Conservation (phyloP, 2,329 filamentous ascomycete species). For the Exophiala lecanii-corni region DNA sequence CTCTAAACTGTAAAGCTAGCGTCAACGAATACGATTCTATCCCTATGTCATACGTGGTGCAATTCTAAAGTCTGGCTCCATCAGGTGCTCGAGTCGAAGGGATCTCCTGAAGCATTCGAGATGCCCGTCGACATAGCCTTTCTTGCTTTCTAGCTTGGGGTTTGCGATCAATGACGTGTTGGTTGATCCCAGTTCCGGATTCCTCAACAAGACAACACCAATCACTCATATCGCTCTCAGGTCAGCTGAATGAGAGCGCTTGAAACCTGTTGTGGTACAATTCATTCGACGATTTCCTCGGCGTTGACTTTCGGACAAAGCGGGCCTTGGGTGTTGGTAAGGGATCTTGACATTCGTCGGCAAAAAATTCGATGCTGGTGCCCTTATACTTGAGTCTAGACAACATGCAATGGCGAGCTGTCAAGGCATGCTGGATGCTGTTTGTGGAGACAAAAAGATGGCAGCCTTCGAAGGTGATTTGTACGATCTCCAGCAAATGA, state of each 20-base stretch:
- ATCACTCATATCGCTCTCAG: too few relatives aligned
- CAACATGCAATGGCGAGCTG: constrained; percentile 75
- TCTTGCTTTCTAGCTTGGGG: too few relatives aligned
- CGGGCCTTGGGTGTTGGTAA: neutral
- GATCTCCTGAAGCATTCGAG: too few relatives aligned
- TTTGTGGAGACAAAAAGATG: constrained; percentile 70
- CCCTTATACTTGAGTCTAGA: constrained; percentile 62
- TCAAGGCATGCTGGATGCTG: constrained; percentile 69
- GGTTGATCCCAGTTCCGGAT: too few relatives aligned
- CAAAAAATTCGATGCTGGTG: constrained; percentile 64
- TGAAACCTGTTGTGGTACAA: constrained; percentile 57
- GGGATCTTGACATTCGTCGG: constrained; percentile 65
- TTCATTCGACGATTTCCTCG: constrained; percentile 21
- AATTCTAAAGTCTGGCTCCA: too few relatives aligned
- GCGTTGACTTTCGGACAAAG: neutral
- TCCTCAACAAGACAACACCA: too few relatives aligned
- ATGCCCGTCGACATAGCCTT: too few relatives aligned
- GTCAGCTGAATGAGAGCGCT: constrained; percentile 42
- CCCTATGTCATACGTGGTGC: too few relatives aligned
- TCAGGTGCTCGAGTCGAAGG: too few relatives aligned
- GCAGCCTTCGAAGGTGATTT: constrained; percentile 54
- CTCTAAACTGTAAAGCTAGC: too few relatives aligned
- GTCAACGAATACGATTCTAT: too few relatives aligned
- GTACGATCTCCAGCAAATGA: constrained; percentile 69
- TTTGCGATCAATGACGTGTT: too few relatives aligned